A percentile compares a stretch with the other conserved stretches of the same genome.
Evolutionary conservation across 2,329 filamentous ascomycete genomes (phyloP).

Genomic region (Amylocarpus encephaloides): DNA sequence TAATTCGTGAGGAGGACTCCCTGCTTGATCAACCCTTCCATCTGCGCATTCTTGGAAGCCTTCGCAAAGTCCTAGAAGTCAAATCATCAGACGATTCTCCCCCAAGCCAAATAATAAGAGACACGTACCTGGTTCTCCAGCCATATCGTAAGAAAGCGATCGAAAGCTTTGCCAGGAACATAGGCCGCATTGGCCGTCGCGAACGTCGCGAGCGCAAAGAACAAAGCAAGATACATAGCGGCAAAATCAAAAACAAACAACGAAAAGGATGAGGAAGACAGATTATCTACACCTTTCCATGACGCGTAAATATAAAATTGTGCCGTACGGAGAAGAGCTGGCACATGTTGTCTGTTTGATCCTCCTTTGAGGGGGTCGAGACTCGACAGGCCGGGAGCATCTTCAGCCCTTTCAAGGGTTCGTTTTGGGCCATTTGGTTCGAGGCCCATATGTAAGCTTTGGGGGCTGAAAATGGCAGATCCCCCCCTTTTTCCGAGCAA

Average conservation of each 20-base stretch:
- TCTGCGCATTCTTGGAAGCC: slow-evolving; percentile 35
- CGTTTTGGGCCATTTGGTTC: too few relatives aligned
- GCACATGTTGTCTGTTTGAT: too few relatives aligned
- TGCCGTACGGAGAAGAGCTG: too few relatives aligned
- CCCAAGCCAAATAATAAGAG: background rate
- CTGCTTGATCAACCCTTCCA: slow-evolving; percentile 37
- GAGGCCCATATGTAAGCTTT: too few relatives aligned
- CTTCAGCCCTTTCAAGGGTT: too few relatives aligned
- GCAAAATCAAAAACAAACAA: background rate
- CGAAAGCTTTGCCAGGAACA: slow-evolving; percentile 46
- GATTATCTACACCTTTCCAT: too few relatives aligned
- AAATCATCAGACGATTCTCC: background rate
- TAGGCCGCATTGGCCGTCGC: slow-evolving; percentile 11
- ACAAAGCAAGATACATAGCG: background rate
- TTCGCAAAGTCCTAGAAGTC: slow-evolving; percentile 37
- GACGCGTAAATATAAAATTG: too few relatives aligned
- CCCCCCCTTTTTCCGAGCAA: too few relatives aligned
- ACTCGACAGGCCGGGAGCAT: too few relatives aligned
- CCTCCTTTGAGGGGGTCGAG: too few relatives aligned
- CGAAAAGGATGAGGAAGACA: too few relatives aligned
- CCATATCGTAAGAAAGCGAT: slow-evolving; percentile 56
- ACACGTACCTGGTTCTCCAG: slow-evolving; percentile 48
- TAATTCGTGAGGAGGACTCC: slow-evolving; percentile 41
- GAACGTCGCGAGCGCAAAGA: background rate
- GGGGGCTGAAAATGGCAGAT: too few relatives aligned